Evolutionary conservation across 257 asterid species (phyloP), one percentile per base, ranked within the genome.

Genomic region (Cordia subcordata): DNA sequence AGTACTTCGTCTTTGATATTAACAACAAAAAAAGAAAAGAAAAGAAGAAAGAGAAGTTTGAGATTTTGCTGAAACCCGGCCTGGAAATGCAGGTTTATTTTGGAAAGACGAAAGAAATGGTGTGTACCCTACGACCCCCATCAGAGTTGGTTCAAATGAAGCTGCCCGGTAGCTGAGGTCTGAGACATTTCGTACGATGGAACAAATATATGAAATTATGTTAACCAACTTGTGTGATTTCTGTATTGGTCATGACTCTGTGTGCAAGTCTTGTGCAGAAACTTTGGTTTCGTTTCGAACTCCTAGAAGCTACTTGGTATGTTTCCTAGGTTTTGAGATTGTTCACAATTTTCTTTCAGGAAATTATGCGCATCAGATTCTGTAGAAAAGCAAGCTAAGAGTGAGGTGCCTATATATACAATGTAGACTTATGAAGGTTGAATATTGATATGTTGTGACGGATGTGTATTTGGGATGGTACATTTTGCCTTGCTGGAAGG

Each of bases 41-140:
- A n/a, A n/a, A n/a, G n/a, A n/a, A 42, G 3, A 42, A 42, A 42
- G 47, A 18, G n/a, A n/a, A n/a, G 11, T 11, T 15, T 12, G 18
- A 21, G 19, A 19, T 4, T 17, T 9, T 5, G 5, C 58, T 20
- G 52, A 37, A 65, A 11, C 3, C 12, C 5, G n/a, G 22, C 20
- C 18, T 22, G 13, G 51, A 51, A 60, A 53, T 71, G 63, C 84
- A 93, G 97, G 97, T 93, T 65, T 93, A 93, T 69, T 89, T 89
- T 67, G 99, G 97, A 69, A 93, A 93, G 86, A 93, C 99, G 17
- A 93, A 85, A 62, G 99, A 93, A 83, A 93, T 93, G 99, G 96
- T 93, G 75, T 93, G 99, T 71, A 86, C 89, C 15, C 67, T 89
- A 59, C 86, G 99, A 57, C 99, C 99, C 13, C 99, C 97, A 9